Evolutionary conservation across 495 filamentous ascomycete genomes (phyloP), one percentile per base, ranked within the genome.

Genomic region (Apodospora peruviana): DNA sequence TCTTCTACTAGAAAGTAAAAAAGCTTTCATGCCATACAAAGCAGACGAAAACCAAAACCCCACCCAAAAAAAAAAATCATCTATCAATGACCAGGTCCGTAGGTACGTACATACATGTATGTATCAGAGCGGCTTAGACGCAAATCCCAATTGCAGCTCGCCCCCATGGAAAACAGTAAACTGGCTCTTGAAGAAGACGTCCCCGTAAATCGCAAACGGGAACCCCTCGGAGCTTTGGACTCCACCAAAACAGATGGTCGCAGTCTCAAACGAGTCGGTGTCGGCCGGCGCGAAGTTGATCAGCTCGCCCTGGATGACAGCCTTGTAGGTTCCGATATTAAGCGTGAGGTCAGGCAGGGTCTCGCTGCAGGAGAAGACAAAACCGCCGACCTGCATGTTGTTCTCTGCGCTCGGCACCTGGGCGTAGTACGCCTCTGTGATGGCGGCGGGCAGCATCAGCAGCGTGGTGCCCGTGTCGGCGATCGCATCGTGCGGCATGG

Each of bases 151-250:
- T 43, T 71, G 61, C 68, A 64, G 5, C 63, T 71, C 24, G 68
- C 68, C 25, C 0, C 73, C 70, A 47, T 90, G 80, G 55, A 90
- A 90, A 3, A 94, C 81, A 10, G 84, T 86, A 51, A 87, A 91
- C 64, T 89, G 83, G 60, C 78, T 78, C 76, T 93, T 91, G 50
- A 94, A 76, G 68, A 91, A 91, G 48, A 91, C 78, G 50, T 91
- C 88, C 20, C 88, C 88, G 46, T 89, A 85, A 57, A 95, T 90
- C 29, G 78, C 78, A 59, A 88, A 81, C 16, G 70, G 76, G 34
- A 88, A 72, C 27, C 79, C 79, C 21, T 67, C 65, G 49, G 83
- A 73, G 45, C 69, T 71, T 72, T 89, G 85, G 38, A 88, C 74
- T 17, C 82, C 81, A 29, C 85, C 85, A 50, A 76, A 85, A 68